phyloP scores from a whole-genome alignment of 1,139 yeast species.

The Meyerozyma elateridarum region DNA sequence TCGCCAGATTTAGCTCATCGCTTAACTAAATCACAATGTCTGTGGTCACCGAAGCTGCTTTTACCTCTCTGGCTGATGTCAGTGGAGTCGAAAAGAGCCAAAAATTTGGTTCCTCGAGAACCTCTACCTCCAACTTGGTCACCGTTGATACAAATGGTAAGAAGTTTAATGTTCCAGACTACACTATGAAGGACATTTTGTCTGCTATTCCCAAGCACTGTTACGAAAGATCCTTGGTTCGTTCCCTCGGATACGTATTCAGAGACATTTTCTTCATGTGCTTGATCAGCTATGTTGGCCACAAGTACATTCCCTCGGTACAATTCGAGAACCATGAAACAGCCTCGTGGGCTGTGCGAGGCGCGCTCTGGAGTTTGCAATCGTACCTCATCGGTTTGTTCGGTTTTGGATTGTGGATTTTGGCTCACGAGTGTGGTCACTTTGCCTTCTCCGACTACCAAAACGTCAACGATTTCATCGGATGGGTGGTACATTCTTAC shows the following conservation, averaged over 20 bases:
- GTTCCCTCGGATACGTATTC: conserved; percentile 51
- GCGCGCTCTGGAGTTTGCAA: conserved; percentile 54
- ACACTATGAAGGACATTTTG: conserved; percentile 56
- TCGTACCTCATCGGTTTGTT: conserved; percentile 40
- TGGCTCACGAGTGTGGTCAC: conserved; percentile 67
- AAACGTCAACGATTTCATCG: conserved; percentile 51
- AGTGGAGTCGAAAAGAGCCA: neutral
- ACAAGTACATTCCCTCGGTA: conserved; percentile 46
- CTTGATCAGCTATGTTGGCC: conserved; percentile 42
- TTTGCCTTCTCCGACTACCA: conserved; percentile 57
- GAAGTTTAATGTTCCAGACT: conserved; percentile 58
- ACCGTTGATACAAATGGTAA: conserved; percentile 54
- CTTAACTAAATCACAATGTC: too few species aligned
- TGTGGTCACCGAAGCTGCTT: conserved; percentile 4
- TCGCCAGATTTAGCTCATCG: neutral
- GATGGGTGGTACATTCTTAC: conserved; percentile 58
- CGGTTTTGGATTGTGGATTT: conserved; percentile 56
- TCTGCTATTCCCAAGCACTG: conserved; percentile 59
- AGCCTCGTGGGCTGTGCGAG: conserved; percentile 41
- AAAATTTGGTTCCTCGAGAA: conserved; percentile 15
- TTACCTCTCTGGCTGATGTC: conserved; percentile 4
- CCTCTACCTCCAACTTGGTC: conserved; percentile 23
- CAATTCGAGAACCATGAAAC: conserved; percentile 5
- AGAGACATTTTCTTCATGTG: conserved; percentile 49
- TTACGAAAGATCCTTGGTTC: conserved; percentile 48